A percentile compares a stretch with the other conserved stretches of the same genome.
phyloP scores from a whole-genome alignment of 768 basidiomycete genomes.

The Leccinum truebloodii region DNA sequence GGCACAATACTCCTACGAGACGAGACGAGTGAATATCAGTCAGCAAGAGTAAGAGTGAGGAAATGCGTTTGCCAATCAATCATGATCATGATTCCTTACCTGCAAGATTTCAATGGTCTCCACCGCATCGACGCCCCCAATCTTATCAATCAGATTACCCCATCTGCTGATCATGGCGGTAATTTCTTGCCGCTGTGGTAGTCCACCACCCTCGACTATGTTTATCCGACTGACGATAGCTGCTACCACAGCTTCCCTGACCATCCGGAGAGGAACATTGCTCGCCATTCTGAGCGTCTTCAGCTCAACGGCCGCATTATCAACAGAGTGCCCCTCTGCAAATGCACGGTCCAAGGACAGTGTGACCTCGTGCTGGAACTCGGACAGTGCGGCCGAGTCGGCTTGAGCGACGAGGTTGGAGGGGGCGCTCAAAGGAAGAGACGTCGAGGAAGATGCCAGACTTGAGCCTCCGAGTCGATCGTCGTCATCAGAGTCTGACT shows the following conservation, averaged over 20 bases:
- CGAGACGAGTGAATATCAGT: conserved; percentile 4
- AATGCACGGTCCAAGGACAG: conserved; percentile 92
- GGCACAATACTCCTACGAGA: conserved; percentile 62
- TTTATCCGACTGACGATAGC: conserved; percentile 75
- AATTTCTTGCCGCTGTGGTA: conserved; percentile 66
- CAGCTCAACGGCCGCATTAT: conserved; percentile 91
- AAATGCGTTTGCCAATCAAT: not conserved
- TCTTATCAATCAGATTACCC: conserved; percentile 78
- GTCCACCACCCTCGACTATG: conserved; percentile 56
- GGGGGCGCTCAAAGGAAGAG: conserved; percentile 43
- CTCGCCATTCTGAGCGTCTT: conserved; percentile 97
- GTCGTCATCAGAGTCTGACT: conserved; percentile 42
- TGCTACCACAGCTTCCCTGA: conserved; percentile 86
- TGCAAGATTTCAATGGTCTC: conserved; percentile 81
- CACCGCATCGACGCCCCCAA: conserved; percentile 81
- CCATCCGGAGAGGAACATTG: conserved; percentile 85
- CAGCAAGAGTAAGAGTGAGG: not conserved
- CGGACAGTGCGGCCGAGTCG: conserved; percentile 52
- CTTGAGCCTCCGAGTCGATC: conserved; percentile 38
- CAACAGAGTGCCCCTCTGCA: conserved; percentile 86
- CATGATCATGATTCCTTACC: conserved; percentile 39
- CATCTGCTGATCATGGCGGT: conserved; percentile 66
- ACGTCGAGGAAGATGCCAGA: conserved; percentile 49
- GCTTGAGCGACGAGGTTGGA: conserved; percentile 39
- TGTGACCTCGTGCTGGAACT: conserved; percentile 76